Evolutionary conservation across 805 yeast species (phyloP).

Genomic region (Zygosaccharomyces rouxii): DNA sequence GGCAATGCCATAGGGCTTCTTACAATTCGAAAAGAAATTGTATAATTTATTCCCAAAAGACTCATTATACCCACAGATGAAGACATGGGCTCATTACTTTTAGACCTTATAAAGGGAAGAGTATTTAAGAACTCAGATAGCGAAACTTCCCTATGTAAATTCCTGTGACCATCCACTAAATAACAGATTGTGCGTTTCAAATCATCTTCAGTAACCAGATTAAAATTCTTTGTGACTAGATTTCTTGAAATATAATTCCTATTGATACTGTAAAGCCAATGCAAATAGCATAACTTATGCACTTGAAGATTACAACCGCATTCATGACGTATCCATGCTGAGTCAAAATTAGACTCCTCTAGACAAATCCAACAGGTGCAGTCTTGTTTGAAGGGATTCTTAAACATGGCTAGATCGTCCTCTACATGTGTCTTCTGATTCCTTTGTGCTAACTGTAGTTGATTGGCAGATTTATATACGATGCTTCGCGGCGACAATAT

Average conservation of each 20-base stretch:
- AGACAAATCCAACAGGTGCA: conserved; percentile 32
- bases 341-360: conserved; percentile 19
- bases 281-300: conserved; percentile 29
- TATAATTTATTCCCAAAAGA: conserved; percentile 8
- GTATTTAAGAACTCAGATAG: conserved; percentile 13
- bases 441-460: not conserved
- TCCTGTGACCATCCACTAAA: conserved; percentile 19
- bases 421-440: not conserved
- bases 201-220: conserved; percentile 10
- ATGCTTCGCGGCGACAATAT: not conserved
- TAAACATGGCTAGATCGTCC: not conserved
- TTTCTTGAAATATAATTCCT: conserved; percentile 8
- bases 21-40: not conserved
- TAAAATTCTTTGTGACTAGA: conserved; percentile 6
- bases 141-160: conserved; percentile 16
- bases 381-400: conserved; percentile 5
- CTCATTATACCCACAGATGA: conserved; percentile 10
- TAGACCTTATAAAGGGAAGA: conserved; percentile 15
- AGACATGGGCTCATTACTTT: conserved; percentile 9
- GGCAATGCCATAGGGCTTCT: conserved; percentile 9
- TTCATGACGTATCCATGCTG: conserved; percentile 25
- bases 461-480: not conserved
- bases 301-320: conserved; percentile 33
- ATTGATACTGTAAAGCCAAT: conserved; percentile 21
- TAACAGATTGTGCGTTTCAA: conserved; percentile 15